Evolutionary conservation across 306 rosid species (phyloP), one percentile per base, ranked within the genome.

Genomic region (Argentina anserina): DNA sequence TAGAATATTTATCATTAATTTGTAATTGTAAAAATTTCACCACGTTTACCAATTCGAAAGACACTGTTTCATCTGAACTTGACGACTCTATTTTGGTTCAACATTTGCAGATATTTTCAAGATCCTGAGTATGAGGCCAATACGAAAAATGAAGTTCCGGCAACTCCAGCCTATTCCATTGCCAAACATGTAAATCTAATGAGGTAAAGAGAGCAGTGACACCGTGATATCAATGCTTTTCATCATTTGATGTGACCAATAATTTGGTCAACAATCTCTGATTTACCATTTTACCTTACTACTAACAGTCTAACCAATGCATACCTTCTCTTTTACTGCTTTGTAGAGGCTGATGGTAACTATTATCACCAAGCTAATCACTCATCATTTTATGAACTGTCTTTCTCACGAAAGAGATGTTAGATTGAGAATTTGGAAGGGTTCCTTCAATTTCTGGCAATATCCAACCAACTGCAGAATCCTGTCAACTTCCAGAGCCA

Each of bases 381-480:
- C 13, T 49, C 6, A 17, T 63, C n/a, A 3, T 13, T 33, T 1
- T 49, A 15, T 10, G 7, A 23, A 6, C 29, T 26, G 21, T 41
- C 66, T 63, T 63, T 65, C 58, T 72, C 41, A 50, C 28, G 29
- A 64, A 53, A 3, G 9, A 68, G 55, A 73, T 28, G 25, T 28
- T 58, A 58, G 64, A 58, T 39, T 59, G 59, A 56, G 33, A 56
- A 25, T 56, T 41, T 42, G 47, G 77, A 71, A 60, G 49, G 36
- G 33, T 77, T 63, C 46, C 73, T 77, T 78, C 20, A 28, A 76
- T 36, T 55, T 28, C n/a, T 2, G 34, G 75, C 84, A 72, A 76
- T 23, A 41, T 56, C 56, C 73, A 64, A 65, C 80, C 14, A 75
- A 66, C 71, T 65, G 23, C 17, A 65, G 39, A 37, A 28, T 28